Conservation (phyloP, 2,329 filamentous ascomycete genomes). For the Penicillium paneum region DNA sequence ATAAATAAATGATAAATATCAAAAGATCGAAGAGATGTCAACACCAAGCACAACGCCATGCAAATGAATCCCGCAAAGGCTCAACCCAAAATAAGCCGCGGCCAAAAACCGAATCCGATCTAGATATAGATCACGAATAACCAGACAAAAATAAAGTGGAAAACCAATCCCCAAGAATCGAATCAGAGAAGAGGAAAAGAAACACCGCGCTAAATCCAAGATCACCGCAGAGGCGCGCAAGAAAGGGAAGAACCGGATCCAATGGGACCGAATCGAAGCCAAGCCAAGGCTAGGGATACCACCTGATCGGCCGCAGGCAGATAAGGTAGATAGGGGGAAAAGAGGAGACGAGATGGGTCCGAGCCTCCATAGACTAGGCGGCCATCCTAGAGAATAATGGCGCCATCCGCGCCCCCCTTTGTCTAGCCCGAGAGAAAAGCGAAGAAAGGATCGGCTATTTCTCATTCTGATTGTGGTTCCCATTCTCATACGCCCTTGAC, state of each 20-base stretch:
- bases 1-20: background rate
- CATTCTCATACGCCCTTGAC: constrained; percentile 75
- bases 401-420: background rate
- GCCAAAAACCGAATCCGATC: constrained; percentile 7
- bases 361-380: background rate
- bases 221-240: constrained; percentile 15
- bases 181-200: constrained; percentile 1
- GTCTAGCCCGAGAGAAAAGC: background rate
- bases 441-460: background rate
- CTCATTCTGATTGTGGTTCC: background rate
- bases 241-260: constrained; percentile 8
- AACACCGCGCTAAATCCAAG: constrained; percentile 36
- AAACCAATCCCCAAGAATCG: background rate
- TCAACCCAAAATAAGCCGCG: constrained; percentile 6
- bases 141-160: constrained; percentile 2
- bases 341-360: background rate
- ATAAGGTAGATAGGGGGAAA: background rate
- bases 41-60: constrained; percentile 31
- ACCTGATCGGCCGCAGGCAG: background rate
- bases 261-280: background rate
- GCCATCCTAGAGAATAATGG: background rate
- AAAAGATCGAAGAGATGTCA: background rate
- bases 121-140: constrained; percentile 8
- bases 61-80: constrained; percentile 12
- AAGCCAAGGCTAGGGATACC: background rate